Evolutionary conservation across 495 filamentous ascomycete species (phyloP).

Genomic region (Xylaria castorea): DNA sequence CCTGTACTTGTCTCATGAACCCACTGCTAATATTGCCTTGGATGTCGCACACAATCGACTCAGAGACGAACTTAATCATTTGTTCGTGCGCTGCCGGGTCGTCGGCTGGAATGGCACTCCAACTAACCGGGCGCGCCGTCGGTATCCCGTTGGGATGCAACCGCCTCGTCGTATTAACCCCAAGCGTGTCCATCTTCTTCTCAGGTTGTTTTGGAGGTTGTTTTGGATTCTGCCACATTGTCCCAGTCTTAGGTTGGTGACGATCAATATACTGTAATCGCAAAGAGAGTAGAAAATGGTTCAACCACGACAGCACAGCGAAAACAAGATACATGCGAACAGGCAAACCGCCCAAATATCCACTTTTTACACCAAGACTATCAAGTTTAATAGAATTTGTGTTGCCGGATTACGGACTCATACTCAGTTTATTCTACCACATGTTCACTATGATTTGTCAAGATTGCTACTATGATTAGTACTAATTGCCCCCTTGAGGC

Average conservation of each 20-base stretch:
- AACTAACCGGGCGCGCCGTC: constrained; percentile 22
- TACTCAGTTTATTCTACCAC: constrained; percentile 7
- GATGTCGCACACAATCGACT: constrained; percentile 25
- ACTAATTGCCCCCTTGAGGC: constrained; percentile 16
- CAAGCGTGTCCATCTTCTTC: neutral
- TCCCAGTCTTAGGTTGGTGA: neutral
- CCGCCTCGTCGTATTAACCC: constrained; percentile 16
- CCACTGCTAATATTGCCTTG: constrained; percentile 28
- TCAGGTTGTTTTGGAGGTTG: neutral
- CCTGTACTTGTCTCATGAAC: constrained; percentile 27
- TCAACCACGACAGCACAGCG: constrained; percentile 3
- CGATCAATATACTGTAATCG: neutral
- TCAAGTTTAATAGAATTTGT: constrained; percentile 22
- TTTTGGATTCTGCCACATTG: constrained; percentile 6
- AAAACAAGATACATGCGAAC: constrained; percentile 2
- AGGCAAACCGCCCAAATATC: neutral
- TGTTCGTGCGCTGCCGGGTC: constrained; percentile 27
- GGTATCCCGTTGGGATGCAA: constrained; percentile 14
- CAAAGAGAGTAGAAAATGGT: constrained; percentile 1
- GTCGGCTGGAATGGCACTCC: constrained; percentile 27
- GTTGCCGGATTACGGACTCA: constrained; percentile 6
- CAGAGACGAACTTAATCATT: constrained; percentile 29
- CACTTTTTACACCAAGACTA: constrained; percentile 15
- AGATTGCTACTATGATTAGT: constrained; percentile 28
- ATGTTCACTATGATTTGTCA: constrained; percentile 27